A percentile compares a stretch with the other conserved stretches of the same genome.
These are phyloP conservation scores for Geotrichum carabidarum DNA, from an alignment of 1,139 yeast species.

Conservation along the genomic window DNA sequence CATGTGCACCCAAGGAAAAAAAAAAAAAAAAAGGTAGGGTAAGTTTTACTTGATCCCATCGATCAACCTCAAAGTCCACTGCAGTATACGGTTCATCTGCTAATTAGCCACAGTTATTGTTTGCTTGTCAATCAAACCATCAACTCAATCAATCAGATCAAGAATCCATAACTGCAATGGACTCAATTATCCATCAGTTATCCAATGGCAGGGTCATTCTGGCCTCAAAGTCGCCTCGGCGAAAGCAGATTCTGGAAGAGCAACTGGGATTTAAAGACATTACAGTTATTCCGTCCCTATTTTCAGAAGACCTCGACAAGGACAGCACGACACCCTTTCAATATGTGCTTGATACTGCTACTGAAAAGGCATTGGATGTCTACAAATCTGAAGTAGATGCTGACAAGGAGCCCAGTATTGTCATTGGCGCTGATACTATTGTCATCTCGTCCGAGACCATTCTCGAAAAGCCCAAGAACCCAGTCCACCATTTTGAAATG, in stretches of 20 bases:
- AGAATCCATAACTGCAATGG: conserved; percentile 1
- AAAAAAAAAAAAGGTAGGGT: no score
- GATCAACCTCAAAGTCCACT: no score
- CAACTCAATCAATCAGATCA: not conserved
- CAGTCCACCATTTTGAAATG: conserved; percentile 47
- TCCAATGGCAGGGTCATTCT: conserved; percentile 45
- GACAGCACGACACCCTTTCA: conserved; percentile 44
- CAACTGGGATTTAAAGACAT: conserved; percentile 57
- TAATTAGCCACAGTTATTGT: no score
- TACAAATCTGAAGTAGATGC: conserved; percentile 42
- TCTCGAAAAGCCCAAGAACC: conserved; percentile 68
- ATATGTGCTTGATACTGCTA: conserved; percentile 70
- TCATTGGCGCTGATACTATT: conserved; percentile 82
- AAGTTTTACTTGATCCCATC: no score
- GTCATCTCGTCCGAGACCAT: conserved; percentile 53
- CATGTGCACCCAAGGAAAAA: no score
- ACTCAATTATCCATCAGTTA: conserved; percentile 13
- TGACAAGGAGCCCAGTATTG: conserved; percentile 41
- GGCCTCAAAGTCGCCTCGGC: conserved; percentile 81
- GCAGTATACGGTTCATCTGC: no score
- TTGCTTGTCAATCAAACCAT: no score
- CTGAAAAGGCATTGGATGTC: conserved; percentile 59
- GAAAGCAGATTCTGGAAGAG: conserved; percentile 56
- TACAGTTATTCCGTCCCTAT: conserved; percentile 51
- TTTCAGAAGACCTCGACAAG: conserved; percentile 71